phyloP scores from a whole-genome alignment of 441 rosid species.

The Erodium moschatum region DNA sequence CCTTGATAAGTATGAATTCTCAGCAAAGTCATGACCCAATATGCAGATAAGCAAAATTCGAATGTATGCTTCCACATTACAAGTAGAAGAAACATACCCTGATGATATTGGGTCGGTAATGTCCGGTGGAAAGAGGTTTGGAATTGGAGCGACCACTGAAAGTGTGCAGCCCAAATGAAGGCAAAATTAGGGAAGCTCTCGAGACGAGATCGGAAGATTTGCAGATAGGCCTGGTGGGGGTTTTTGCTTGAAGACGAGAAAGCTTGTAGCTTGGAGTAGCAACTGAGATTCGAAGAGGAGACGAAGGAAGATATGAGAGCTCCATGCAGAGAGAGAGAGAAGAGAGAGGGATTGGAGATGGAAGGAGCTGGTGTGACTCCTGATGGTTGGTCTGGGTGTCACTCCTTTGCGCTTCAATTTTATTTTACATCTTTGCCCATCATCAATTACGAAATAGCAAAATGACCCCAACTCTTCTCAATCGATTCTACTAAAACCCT shows the following conservation, averaged over 20 bases:
- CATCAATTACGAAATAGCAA: not conserved
- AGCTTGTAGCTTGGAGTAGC: conserved; percentile 25
- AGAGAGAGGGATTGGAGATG: conserved; percentile 1
- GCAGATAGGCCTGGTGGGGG: conserved; percentile 25
- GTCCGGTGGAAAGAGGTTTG: conserved; percentile 25
- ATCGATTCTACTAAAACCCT: not conserved
- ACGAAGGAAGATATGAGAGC: conserved; percentile 41
- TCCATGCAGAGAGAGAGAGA: conserved; percentile 34
- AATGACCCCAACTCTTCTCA: not conserved
- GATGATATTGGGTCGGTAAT: conserved; percentile 33
- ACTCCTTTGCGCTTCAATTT: not conserved
- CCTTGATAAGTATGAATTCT: not conserved
- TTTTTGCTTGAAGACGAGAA: conserved; percentile 26
- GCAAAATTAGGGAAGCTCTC: conserved; percentile 25
- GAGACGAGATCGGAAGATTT: conserved; percentile 17
- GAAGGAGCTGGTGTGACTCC: not conserved
- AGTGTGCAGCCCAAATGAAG: conserved; percentile 29
- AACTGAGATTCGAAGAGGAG: conserved; percentile 37
- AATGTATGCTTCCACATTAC: not conserved
- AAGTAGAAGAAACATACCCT: conserved; percentile 35
- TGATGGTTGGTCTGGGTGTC: not conserved
- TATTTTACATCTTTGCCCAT: not conserved
- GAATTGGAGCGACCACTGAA: conserved; percentile 32
- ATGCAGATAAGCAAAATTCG: not conserved
- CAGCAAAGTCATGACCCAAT: not conserved